Percentiles rank a stretch among this genome's conserved stretches.
These are phyloP conservation scores for Platanus orientalis DNA, from an alignment of 164 flowering plant genomes.

Conservation along the genomic window DNA sequence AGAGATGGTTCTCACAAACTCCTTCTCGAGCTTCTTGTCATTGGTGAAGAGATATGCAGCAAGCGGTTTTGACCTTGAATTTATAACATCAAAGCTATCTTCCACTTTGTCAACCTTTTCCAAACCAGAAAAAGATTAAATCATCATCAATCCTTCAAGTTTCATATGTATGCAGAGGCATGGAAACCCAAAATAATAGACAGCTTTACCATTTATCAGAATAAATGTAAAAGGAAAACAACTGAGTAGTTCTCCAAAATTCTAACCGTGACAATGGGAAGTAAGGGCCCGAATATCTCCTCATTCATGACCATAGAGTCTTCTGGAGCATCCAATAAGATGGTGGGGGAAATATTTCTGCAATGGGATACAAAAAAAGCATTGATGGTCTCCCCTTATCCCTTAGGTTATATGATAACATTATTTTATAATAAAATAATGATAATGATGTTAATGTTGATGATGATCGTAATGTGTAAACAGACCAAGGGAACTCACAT, in stretches of 20 bases:
- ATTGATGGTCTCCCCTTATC: background rate
- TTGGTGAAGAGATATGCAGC: conserved; percentile 90
- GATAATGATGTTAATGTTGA: too few relatives aligned
- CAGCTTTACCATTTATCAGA: background rate
- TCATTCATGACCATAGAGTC: conserved; percentile 86
- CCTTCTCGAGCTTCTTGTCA: conserved; percentile 60
- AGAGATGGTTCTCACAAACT: conserved; percentile 53
- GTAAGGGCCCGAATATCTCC: conserved; percentile 94
- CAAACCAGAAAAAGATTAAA: conserved; percentile 7
- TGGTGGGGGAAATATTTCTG: conserved; percentile 84
- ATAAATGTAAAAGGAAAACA: background rate
- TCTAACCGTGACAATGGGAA: conserved; percentile 77
- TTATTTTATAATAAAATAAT: background rate
- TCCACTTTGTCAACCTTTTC: conserved; percentile 70
- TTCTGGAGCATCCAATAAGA: conserved; percentile 76
- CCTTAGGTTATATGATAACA: background rate
- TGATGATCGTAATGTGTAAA: background rate
- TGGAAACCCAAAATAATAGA: background rate
- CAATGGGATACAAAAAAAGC: conserved; percentile 7
- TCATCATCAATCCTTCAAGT: background rate
- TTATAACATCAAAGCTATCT: conserved; percentile 59
- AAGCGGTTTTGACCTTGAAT: conserved; percentile 75
- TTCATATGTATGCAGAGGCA: background rate
- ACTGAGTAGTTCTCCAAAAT: background rate
- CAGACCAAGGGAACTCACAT: conserved; percentile 45